Percentiles rank a stretch among this genome's conserved stretches.
Conservation (phyloP, 257 asterid genomes). For the Nicotiana knightiana region DNA sequence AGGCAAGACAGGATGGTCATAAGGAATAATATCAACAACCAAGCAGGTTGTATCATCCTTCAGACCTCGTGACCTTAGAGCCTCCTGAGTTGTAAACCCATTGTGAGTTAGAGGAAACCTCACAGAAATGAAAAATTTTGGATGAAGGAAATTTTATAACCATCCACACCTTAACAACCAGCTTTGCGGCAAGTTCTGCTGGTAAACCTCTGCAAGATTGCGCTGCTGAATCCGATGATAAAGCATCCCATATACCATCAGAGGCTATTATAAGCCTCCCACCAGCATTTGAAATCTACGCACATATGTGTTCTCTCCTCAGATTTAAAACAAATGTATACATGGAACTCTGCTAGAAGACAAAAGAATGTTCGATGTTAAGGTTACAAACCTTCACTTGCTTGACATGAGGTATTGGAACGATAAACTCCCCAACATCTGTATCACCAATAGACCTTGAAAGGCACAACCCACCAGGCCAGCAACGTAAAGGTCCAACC, state of each 20-base stretch:
- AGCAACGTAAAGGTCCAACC: slow-evolving; percentile 99
- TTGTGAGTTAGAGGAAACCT: slow-evolving; percentile 9
- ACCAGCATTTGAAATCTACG: slow-evolving; percentile 92
- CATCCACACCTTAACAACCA: slow-evolving; percentile 82
- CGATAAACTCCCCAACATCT: slow-evolving; percentile 93
- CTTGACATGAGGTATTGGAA: slow-evolving; percentile 97
- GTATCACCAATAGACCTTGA: slow-evolving; percentile 98
- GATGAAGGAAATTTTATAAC: neutral
- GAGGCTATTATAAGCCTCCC: slow-evolving; percentile 98
- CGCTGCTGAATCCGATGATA: slow-evolving; percentile 81
- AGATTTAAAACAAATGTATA: neutral
- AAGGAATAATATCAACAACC: slow-evolving; percentile 99
- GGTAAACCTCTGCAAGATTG: slow-evolving; percentile 95
- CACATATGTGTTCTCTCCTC: slow-evolving; percentile 4
- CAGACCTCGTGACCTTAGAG: slow-evolving; percentile 93
- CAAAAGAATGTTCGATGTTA: neutral
- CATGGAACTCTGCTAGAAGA: neutral
- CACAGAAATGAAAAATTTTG: neutral
- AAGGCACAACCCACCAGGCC: slow-evolving; percentile 99
- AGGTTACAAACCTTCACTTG: slow-evolving; percentile 82
- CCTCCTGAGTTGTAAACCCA: slow-evolving; percentile 58
- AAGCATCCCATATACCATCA: slow-evolving; percentile 98
- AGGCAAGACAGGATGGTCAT: slow-evolving; percentile 70
- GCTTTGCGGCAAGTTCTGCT: slow-evolving; percentile 90
- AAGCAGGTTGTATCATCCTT: slow-evolving; percentile 99